phyloP scores from a whole-genome alignment of 192 early-diverging fungal species.

The Piromyces finnis region DNA sequence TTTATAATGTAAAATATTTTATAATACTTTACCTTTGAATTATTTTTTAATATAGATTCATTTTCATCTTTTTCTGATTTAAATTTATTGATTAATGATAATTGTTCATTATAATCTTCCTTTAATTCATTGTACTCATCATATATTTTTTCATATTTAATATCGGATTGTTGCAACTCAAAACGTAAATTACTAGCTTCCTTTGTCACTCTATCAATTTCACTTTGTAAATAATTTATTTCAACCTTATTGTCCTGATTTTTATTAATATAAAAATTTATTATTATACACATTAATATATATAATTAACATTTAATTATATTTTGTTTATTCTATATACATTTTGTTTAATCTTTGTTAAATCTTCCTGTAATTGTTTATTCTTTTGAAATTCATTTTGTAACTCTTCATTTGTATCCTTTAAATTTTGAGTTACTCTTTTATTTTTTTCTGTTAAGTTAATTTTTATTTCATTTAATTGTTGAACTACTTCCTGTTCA shows the following conservation, averaged over 20 bases:
- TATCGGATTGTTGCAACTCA: not conserved
- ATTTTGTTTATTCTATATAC: not conserved
- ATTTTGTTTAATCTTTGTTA: not conserved
- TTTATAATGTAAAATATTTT: too few relatives aligned
- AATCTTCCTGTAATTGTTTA: not conserved
- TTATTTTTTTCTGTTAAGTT: not conserved
- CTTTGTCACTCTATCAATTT: not conserved
- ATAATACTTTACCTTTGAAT: not conserved
- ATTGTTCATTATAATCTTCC: not conserved
- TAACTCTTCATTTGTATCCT: not conserved
- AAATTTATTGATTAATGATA: not conserved
- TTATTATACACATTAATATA: too few relatives aligned
- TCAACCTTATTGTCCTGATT: not conserved
- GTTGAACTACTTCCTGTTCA: not conserved
- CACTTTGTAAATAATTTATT: not conserved
- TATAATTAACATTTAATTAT: too few relatives aligned
- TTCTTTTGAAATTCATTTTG: not conserved
- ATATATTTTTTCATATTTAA: not conserved
- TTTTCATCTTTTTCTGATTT: not conserved
- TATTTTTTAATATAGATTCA: not conserved
- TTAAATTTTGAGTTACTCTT: not conserved
- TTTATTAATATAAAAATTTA: too few relatives aligned
- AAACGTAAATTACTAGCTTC: not conserved
- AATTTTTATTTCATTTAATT: not conserved
- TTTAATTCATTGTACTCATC: not conserved